Base-by-base conservation (phyloP, 306 rosid species). In the Betula pendula region DNA sequence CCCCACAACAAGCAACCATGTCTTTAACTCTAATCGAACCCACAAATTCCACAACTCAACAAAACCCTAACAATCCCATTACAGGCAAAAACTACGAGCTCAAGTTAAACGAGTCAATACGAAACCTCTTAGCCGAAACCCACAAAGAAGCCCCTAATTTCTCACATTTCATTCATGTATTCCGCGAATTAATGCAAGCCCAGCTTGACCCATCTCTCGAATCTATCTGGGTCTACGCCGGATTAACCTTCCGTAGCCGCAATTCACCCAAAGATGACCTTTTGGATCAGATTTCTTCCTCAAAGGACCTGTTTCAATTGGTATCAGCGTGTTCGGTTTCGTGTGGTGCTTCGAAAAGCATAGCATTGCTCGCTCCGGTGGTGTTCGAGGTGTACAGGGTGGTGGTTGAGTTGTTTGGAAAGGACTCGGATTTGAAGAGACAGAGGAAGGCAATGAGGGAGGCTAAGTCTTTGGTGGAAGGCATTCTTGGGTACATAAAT, bases 141-240 rank as follows among this genome's bases (percentile, higher is more conserved):
- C 72, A 75, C 55, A 33, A 87, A 11, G 75, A 81, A 78, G 72
- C 49, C 79, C 81, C 77, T 6, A 51, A 77, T 2, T 29, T 81
- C 29, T 81, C 87, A 53, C 69, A n/a, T 22, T 84, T 71, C 50
- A 62, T 73, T 52, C 73, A 81, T 66, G 44, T 71, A 8, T 92
- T 92, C 73, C 76, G 84, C 52, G 84, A 78, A 43, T 80, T 87
- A 68, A 75, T 89, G 77, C 94, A 90, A 87, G 83, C 94, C 44
- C 81, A 82, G 79, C 72, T 73, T 72, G 91, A 88, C 70, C 83
- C 93, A 66, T 85, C 94, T 77, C 86, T 90, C 44, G 96, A 94
- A 78, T 89, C 84, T 40, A 89, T 84, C 48, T 86, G 96, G 98
- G 81, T 87, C 82, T 93, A 91, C 74, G 76, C 89, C 47, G 93